These are phyloP conservation scores for Yamadazyma epiphylla DNA, from an alignment of 1,139 yeast genomes.

Conservation along the genomic window DNA sequence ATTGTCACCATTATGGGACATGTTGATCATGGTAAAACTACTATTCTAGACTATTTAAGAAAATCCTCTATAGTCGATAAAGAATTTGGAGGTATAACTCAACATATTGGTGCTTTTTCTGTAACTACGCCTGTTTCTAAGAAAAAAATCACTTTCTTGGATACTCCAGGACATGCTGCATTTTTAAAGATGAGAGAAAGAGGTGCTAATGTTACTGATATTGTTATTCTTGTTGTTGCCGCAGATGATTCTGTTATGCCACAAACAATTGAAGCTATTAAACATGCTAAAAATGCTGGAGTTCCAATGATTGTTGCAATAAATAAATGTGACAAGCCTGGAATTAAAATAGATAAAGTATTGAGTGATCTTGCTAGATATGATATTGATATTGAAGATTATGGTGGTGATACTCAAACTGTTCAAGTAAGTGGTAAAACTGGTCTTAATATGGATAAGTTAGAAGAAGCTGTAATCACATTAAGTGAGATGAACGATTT, in stretches of 20 bases:
- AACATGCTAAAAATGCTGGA: constrained; percentile 81
- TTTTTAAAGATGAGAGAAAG: constrained; percentile 94
- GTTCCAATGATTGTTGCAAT: constrained; percentile 90
- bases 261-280: constrained; percentile 92
- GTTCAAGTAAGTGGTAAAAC: constrained; percentile 87
- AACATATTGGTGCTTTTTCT: constrained; percentile 95
- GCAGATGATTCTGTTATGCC: constrained; percentile 99
- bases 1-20: constrained; percentile 98
- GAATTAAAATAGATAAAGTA: constrained; percentile 68
- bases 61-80: constrained; percentile 77
- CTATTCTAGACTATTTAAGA: constrained; percentile 80
- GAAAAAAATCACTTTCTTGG: constrained; percentile 80
- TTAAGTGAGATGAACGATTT: constrained; percentile 81
- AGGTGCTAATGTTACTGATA: constrained; percentile 93
- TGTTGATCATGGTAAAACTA: constrained; percentile 97
- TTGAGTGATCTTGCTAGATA: constrained; percentile 71
- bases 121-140: constrained; percentile 73
- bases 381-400: constrained; percentile 84
- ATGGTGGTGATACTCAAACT: constrained; percentile 94
- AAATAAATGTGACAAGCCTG: constrained; percentile 85
- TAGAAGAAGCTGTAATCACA: constrained; percentile 86
- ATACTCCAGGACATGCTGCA: constrained; percentile 99
- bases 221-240: constrained; percentile 91
- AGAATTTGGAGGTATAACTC: constrained; percentile 97
- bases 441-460: constrained; percentile 75